phyloP scores from a whole-genome alignment of 176 grass and related monocot species.

The Chloris gayana region DNA sequence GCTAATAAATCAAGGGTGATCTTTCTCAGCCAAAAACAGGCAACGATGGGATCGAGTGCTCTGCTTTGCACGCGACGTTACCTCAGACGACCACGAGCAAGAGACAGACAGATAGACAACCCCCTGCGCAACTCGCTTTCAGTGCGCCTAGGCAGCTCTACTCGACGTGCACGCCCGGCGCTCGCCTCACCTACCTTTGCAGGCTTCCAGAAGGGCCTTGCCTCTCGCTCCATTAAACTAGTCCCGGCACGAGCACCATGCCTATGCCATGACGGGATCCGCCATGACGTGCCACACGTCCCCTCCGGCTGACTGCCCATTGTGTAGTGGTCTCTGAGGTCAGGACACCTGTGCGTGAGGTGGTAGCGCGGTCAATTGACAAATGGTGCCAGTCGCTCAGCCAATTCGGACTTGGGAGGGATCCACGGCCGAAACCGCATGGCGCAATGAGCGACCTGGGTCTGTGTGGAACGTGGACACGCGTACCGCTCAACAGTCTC shows the following conservation, averaged over 20 bases:
- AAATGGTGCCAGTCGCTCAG: neutral
- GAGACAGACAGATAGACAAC: neutral
- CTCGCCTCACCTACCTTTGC: conserved; percentile 23
- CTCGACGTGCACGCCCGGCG: neutral
- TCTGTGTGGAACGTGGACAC: no score
- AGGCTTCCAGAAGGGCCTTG: conserved; percentile 12
- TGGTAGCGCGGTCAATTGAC: neutral
- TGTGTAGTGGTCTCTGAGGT: neutral
- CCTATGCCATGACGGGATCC: neutral
- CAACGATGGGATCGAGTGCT: neutral
- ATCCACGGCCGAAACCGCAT: no score
- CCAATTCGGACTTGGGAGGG: neutral
- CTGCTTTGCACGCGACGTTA: neutral
- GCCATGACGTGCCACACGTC: neutral
- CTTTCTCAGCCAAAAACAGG: neutral
- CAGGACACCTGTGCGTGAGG: neutral
- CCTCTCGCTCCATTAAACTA: neutral
- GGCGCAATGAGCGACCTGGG: no score
- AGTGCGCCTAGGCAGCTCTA: conserved; percentile 25
- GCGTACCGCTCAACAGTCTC: no score
- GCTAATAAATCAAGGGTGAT: no score
- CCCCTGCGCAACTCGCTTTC: neutral
- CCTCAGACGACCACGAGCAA: neutral
- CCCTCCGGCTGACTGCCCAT: neutral
- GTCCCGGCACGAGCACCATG: neutral